Evolutionary conservation across 164 flowering plant species (phyloP).

Genomic region (Vitis labrusca): DNA sequence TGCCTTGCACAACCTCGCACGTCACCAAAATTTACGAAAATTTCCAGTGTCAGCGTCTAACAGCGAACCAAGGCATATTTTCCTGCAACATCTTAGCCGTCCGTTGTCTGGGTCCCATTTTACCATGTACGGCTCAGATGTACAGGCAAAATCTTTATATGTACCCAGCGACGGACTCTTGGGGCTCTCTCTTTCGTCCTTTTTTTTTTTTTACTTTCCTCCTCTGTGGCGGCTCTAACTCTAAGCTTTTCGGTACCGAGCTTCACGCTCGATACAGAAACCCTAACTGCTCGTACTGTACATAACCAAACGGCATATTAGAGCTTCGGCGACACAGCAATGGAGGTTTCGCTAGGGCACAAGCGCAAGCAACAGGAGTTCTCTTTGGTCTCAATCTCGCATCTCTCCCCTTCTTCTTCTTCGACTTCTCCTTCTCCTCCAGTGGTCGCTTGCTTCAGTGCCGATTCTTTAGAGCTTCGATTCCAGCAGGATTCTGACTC

Average conservation of each 20-base stretch:
- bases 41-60: too few relatives aligned
- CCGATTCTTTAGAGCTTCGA: constrained; percentile 48
- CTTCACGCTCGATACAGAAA: neutral
- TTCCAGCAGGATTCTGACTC: constrained; percentile 38
- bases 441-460: constrained; percentile 48
- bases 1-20: too few relatives aligned
- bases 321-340: constrained; percentile 9
- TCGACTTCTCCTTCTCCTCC: constrained; percentile 25
- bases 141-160: neutral
- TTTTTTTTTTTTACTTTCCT: neutral
- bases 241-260: neutral
- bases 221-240: constrained; percentile 13
- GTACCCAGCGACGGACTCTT: too few relatives aligned
- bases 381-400: constrained; percentile 45
- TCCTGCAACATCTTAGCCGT: too few relatives aligned
- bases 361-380: constrained; percentile 44
- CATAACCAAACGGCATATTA: neutral
- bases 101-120: too few relatives aligned
- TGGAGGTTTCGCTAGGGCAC: constrained; percentile 44
- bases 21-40: too few relatives aligned
- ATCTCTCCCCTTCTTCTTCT: constrained; percentile 38
- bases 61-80: too few relatives aligned
- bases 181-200: too few relatives aligned
- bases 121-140: too few relatives aligned
- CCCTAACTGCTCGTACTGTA: neutral